Evolutionary conservation across 805 yeast species (phyloP).

Genomic region (Candida manassasensis): DNA sequence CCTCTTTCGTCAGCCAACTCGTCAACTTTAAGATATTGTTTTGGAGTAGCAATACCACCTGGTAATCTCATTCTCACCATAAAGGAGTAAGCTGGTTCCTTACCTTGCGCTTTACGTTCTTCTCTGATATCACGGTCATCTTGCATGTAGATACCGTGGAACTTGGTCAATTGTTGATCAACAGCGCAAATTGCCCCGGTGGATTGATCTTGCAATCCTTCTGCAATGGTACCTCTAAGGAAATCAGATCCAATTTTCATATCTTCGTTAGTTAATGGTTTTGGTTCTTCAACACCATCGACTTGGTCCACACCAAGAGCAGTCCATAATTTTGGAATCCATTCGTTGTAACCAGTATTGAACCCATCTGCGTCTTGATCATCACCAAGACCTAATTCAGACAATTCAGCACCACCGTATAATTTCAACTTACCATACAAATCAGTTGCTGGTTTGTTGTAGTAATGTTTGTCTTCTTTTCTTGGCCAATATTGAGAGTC

Average conservation of each 20-base stretch:
- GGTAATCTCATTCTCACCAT: slow-evolving; percentile 96
- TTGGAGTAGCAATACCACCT: slow-evolving; percentile 84
- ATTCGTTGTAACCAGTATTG: slow-evolving; percentile 81
- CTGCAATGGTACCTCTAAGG: slow-evolving; percentile 89
- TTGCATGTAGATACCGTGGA: slow-evolving; percentile 98
- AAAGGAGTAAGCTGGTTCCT: slow-evolving; percentile 94
- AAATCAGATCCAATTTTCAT: slow-evolving; percentile 84
- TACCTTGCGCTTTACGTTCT: slow-evolving; percentile 83
- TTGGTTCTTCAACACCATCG: slow-evolving; percentile 84
- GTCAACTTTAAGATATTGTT: slow-evolving; percentile 85
- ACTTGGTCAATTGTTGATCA: slow-evolving; percentile 92
- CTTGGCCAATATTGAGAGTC: slow-evolving; percentile 95
- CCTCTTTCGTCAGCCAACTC: slow-evolving; percentile 77
- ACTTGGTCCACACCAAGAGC: slow-evolving; percentile 81
- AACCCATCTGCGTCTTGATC: slow-evolving; percentile 97
- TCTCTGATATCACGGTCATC: slow-evolving; percentile 97
- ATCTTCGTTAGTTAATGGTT: slow-evolving; percentile 89
- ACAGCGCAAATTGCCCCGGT: slow-evolving; percentile 90
- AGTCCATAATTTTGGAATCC: slow-evolving; percentile 86
- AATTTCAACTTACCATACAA: slow-evolving; percentile 57
- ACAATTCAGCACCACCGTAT: slow-evolving; percentile 69
- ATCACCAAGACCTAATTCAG: slow-evolving; percentile 85
- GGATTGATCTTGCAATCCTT: slow-evolving; percentile 71
- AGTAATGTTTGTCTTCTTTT: slow-evolving; percentile 89
- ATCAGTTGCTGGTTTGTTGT: slow-evolving; percentile 86